Base-by-base conservation (phyloP, 2,329 filamentous ascomycete genomes). In the Pseudocercospora fijiensis region DNA sequence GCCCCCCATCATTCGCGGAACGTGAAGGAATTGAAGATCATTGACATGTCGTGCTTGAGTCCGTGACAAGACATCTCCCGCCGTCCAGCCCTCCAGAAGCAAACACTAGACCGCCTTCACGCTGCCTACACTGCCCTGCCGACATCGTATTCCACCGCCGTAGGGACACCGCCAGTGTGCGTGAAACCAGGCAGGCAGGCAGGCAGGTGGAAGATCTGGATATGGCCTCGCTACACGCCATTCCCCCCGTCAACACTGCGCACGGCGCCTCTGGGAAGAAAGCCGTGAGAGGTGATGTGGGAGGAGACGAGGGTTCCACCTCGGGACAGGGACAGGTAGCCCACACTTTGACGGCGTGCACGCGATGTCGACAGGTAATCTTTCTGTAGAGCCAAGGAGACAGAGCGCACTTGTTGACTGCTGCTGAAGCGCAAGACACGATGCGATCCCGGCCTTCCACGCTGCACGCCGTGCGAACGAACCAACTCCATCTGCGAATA, bases 401-500 rank as follows among this genome's bases (percentile, higher is more conserved):
- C 47, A 13, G 16, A 60, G 43, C 43, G 10, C 13, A 57, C 57
- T 20, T 47, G 57, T 66, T 67, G 62, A 68, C 33, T 56, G 53
- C n/a, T 41, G 30, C 56, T 62, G 63, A 74, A 96, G 93, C 88
- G 94, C 73, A 99, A 99, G 83, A 98, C 94, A 41, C 85, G 92
- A 82, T 99, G 95, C 81, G 95, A 98, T 78, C 91, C 95, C 3
- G 91, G 90, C 13, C 85, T 99, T 22, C 95, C 95, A 45, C 90
- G 90, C 74, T 99, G 95, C 78, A 85, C 91, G 18, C 93, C 94
- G 22, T 99, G 95, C 80, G 92, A 97, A 79, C 87, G 94, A 71
- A 93, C 91, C 67, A 93, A 93, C 73, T 92, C 92, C 28, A 85
- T 88, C 65, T 99, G 95, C 84, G 94, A 97, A 75, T 99, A 98